Evolutionary conservation across 441 rosid species (phyloP), one percentile per base, ranked within the genome.

Genomic region (Populus trichocarpa): DNA sequence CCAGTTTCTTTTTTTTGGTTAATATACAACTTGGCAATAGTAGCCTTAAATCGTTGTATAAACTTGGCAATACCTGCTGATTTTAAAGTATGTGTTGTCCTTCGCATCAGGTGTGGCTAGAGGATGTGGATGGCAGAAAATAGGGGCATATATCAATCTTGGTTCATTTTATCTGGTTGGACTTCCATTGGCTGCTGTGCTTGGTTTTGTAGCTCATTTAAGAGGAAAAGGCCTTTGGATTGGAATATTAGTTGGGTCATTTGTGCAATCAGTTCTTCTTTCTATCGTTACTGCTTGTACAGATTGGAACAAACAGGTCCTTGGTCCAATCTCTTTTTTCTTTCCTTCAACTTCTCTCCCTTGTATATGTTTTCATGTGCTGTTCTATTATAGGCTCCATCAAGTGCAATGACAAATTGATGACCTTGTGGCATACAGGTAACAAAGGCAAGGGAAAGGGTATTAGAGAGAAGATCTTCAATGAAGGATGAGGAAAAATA

Each of bases 81-180:
- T 36, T 36, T 36, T 6, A 36, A 5, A 5, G 11, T 3, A 30
- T 38, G 42, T 26, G 0, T 5, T 3, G 26, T 68, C 1, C 28
- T 32, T 28, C 50, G 33, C 3, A 12, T 16, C 65, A 87, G 90
- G 92, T 16, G 83, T 87, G 30, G 89, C 88, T 0, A 85, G 81
- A 78, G 89, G 90, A 53, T 76, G 88, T n/a, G 90, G 92, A 59
- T 87, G 90, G 89, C 88, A 87, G 77, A 78, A 76, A 8, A 74
- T 81, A 7, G 89, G 89, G n/a, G 91, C 88, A 7, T 83, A 81
- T n/a, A 78, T 85, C 16, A 88, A 85, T 77, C 77, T 88, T 2
- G 87, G 88, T n/a, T 86, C 93, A 73, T 88, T 85, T 75, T 89
- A 86, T 75, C 16, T 85, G 42, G 78, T 78, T 69, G 90, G 91